Base-by-base conservation (phyloP, 164 flowering plant genomes). In the Akebia trifoliata region DNA sequence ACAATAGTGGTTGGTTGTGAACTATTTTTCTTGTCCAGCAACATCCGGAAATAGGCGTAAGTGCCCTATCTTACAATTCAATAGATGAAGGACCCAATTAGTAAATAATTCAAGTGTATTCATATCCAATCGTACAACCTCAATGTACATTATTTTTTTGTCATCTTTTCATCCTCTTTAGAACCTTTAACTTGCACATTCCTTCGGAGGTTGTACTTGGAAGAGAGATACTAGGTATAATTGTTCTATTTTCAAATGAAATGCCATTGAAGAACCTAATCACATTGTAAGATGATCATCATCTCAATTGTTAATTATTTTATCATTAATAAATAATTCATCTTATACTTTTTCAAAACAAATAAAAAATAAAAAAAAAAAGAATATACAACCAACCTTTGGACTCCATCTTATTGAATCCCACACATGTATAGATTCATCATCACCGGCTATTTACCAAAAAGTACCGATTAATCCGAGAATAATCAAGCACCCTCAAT, bases 371-470 rank as follows among this genome's bases (percentile, higher is more conserved):
- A 32, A 18, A 45, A 3, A 6, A 21, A 8, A 8, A 42, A 40
- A 59, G 51, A 43, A 50, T 50, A 39, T n/a, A 15, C 7, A 30
- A 54, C 57, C 46, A 9, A 94, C 99, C 96, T 94, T 94, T 54
- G 94, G 92, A 69, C 66, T 83, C 56, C 90, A 84, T 44, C 93
- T 87, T 55, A 93, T 88, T 36, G 97, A 84, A 72, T 94, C 99
- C 99, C 99, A 94, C 59, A 90, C 56, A 72, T 90, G 87, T 43
- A 86, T 68, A 31, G 97, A 83, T 18, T 97, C 97, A 75, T 87
- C 97, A 75, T 94, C 99, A 59, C 99, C 99, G 34, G 99, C 94
- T 42, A 93, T 87, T n/a, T 69, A 85, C 95, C 75, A 94, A 70
- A 68, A 90, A 82, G 68, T 90, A 95, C 55, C 99, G 79, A 68